Percentiles rank a stretch among this genome's conserved stretches.
phyloP scores from a whole-genome alignment of 257 asterid species.

The Capsicum chinense region DNA sequence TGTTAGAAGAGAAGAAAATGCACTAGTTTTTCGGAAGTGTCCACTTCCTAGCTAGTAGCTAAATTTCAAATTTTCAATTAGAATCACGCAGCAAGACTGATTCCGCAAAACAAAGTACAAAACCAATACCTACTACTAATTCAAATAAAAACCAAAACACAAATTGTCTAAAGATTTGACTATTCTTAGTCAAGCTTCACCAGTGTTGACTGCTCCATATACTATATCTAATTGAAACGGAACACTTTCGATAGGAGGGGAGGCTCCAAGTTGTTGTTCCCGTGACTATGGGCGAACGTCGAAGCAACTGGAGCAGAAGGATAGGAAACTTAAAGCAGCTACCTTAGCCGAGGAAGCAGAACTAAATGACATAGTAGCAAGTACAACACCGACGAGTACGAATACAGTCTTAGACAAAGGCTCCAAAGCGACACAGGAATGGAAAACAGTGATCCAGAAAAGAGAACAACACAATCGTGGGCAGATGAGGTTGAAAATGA shows the following conservation, averaged over 20 bases:
- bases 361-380: too few species aligned
- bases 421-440: too few species aligned
- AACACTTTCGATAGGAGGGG: not conserved
- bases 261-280: not conserved
- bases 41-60: not conserved
- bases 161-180: not conserved
- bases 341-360: too few species aligned
- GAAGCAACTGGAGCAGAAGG: too few species aligned
- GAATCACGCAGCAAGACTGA: not conserved
- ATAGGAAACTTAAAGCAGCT: too few species aligned
- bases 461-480: too few species aligned
- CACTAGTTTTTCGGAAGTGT: not conserved
- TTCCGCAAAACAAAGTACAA: not conserved
- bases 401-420: too few species aligned
- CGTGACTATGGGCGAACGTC: not conserved
- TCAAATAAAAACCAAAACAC: not conserved
- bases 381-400: too few species aligned
- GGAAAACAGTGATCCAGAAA: too few species aligned
- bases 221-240: not conserved
- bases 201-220: not conserved
- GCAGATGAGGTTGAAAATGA: too few species aligned
- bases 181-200: not conserved
- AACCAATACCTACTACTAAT: not conserved
- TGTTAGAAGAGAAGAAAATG: not conserved
- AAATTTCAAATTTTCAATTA: not conserved